Conservation (phyloP, 257 asterid species). For the Penstemon davidsonii region DNA sequence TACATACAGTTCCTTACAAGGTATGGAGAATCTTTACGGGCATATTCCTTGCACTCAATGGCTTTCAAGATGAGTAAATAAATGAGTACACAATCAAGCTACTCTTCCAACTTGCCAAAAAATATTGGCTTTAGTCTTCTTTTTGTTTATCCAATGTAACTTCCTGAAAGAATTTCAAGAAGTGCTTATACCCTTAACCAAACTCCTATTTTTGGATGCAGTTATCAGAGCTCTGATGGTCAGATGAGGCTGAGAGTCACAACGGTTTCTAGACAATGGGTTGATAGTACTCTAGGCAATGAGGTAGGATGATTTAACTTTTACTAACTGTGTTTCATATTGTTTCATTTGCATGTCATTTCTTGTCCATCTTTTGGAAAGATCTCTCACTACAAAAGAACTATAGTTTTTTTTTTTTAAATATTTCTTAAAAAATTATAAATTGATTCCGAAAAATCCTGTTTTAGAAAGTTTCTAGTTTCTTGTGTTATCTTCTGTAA, state of each 20-base stretch:
- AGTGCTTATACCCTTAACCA: conserved; percentile 22
- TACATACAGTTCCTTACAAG: conserved; percentile 89
- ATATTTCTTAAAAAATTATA: background rate
- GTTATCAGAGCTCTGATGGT: conserved; percentile 86
- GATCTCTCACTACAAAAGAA: background rate
- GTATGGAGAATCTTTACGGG: conserved; percentile 34
- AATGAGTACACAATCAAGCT: background rate
- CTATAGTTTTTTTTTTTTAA: background rate
- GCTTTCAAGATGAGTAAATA: conserved; percentile 9
- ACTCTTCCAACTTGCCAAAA: too few species aligned
- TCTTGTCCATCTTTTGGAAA: conserved; percentile 14
- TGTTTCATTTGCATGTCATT: conserved; percentile 13
- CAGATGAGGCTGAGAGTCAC: conserved; percentile 81
- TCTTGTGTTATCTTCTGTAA: background rate
- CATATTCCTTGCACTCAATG: conserved; percentile 15
- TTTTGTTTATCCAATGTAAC: conserved; percentile 4
- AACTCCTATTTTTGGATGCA: conserved; percentile 35
- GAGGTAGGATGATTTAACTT: conserved; percentile 56
- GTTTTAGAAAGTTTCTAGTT: conserved; percentile 9
- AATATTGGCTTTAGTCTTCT: too few species aligned
- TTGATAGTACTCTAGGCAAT: conserved; percentile 63
- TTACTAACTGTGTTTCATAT: background rate
- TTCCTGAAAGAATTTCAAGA: conserved; percentile 1
- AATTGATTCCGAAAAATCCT: background rate
- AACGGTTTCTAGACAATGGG: conserved; percentile 87